These are phyloP conservation scores for Atalantia buxifolia DNA, from an alignment of 345 rosid species.

Conservation along the genomic window DNA sequence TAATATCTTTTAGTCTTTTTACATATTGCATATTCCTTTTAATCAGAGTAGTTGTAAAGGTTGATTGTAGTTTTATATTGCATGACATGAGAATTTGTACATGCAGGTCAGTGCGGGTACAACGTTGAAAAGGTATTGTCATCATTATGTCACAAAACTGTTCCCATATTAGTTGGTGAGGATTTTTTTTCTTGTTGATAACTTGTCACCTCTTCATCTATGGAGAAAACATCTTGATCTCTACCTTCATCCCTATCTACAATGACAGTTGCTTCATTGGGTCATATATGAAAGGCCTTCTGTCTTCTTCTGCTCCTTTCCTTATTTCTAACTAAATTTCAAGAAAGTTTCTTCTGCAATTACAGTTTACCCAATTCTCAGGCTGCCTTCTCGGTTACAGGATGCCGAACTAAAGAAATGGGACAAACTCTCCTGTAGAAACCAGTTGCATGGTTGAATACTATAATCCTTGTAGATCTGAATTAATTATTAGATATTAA, in stretches of 20 bases:
- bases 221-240: background rate
- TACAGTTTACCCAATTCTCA: background rate
- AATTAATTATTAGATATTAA: background rate
- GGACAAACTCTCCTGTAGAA: background rate
- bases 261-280: background rate
- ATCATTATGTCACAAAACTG: constrained; percentile 10
- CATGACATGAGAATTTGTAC: constrained; percentile 15
- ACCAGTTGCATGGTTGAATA: background rate
- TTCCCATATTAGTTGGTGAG: background rate
- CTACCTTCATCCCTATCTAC: background rate
- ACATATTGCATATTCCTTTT: background rate
- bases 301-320: background rate
- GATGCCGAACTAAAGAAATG: background rate
- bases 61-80: constrained; percentile 5
- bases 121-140: constrained; percentile 66
- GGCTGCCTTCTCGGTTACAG: background rate
- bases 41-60: background rate
- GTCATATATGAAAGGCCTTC: background rate
- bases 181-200: background rate
- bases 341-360: background rate
- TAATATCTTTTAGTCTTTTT: background rate
- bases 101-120: constrained; percentile 83
- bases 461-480: background rate
- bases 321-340: background rate
- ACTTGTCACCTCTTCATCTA: background rate